Evolutionary conservation across 2,329 filamentous ascomycete genomes (phyloP), one percentile per base, ranked within the genome.

Genomic region (Endoconidiophora polonica): DNA sequence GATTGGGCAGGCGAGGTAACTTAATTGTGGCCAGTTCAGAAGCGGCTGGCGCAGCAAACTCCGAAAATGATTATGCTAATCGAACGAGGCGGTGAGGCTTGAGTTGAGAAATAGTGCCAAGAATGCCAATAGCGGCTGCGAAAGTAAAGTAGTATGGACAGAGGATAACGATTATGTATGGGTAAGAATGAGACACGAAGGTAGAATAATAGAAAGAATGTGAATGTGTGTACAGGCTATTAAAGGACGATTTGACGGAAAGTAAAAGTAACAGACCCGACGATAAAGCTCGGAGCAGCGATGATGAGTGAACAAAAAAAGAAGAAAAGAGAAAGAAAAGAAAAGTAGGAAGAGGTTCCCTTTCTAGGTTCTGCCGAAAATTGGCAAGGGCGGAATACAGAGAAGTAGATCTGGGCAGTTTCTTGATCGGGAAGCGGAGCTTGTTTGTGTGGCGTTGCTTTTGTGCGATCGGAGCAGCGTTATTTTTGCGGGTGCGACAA

Each of bases 201-300:
- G 47, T 49, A 22, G 38, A 44, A 43, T 16, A 26, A 49, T 29
- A 36, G 44, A 53, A 49, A 52, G 52, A 53, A 53, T 47, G 48
- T 50, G 47, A 37, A 52, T 33, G 26, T 33, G 56, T 58, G 58
- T 58, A 58, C 54, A 54, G 46, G 45, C 52, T 46, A 52, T 52
- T 49, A 47, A 46, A 48, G 24, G 44, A 37, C 10, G 12, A 44
- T n/a, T 42, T 26, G 48, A 50, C 38, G 42, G 33, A 23, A 43
- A 22, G 40, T 14, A 24, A 22, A 33, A 33, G 5, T 10, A 33
- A 33, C 26, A 33, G 7, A 18, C 16, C 16, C 16, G 16, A 18
- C 16, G 16, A 18, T 18, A 18, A 18, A 10, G 26, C 26, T 10
- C 26, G 26, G 12, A 10, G 26, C 26, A 10, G 12, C 12, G 26